A percentile compares a stretch with the other conserved stretches of the same genome.
Conservation (phyloP, 192 early-diverging fungal species). For the Backusella parvicylindrica region DNA sequence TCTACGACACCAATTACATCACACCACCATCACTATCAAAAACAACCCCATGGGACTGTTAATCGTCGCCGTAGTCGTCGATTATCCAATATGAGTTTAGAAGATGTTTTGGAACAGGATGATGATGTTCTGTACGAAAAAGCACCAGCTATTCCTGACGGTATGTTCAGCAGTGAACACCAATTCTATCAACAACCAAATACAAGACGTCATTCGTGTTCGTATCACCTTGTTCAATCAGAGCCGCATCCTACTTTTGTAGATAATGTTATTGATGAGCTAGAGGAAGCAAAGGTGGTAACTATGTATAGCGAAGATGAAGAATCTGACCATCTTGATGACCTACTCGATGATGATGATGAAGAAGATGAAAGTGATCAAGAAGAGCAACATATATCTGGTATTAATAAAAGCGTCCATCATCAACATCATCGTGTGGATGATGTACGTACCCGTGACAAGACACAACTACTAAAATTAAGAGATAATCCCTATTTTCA, state of each 20-base stretch:
- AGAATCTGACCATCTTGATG: neutral
- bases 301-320: neutral
- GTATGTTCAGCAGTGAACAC: slow-evolving; percentile 5
- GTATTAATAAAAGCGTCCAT: neutral
- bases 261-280: neutral
- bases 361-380: neutral
- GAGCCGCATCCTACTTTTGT: slow-evolving; percentile 19
- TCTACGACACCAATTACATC: neutral
- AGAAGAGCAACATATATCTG: neutral
- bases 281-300: neutral
- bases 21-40: neutral
- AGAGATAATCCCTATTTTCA: slow-evolving; percentile 9
- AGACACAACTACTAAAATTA: neutral
- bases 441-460: neutral
- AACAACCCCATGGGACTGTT: neutral
- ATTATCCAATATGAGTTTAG: slow-evolving; percentile 7
- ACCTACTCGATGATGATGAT: neutral
- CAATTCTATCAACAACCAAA: neutral
- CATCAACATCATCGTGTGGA: neutral
- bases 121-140: neutral
- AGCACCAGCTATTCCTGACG: slow-evolving; percentile 1
- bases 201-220: neutral
- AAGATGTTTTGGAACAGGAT: slow-evolving; percentile 2
- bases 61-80: neutral
- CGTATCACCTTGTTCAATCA: neutral